Evolutionary conservation across 352 stramenopile genomes (phyloP), one percentile per base, ranked within the genome.

Genomic region (Elongisporangium undulatum): DNA sequence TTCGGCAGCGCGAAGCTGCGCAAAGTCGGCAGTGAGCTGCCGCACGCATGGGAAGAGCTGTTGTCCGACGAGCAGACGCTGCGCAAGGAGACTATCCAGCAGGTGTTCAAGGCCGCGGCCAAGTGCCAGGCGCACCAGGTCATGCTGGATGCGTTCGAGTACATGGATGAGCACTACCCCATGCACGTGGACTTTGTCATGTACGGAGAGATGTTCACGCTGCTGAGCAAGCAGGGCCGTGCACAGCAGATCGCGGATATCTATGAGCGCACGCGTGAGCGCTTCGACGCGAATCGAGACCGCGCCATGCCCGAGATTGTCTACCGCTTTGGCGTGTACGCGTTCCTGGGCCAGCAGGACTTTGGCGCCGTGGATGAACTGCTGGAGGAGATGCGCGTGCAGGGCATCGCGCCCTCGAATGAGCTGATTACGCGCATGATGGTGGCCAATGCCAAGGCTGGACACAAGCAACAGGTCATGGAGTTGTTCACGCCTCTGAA

Each of bases 301-400:
- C 57, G 55, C 17, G 55, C 45, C 0, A 62, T 67, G 10, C 72
- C 74, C 1, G 79, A 89, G 55, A 77, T 92, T 23, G 68, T 90
- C 53, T 87, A 85, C 48, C 77, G 77, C 58, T 75, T 82, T 48
- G 75, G 82, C 16, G 71, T 83, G 17, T 72, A 72, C 15, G 77
- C 70, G 41, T 72, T 71, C 62, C 66, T 84, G 16, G 62, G 53
- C 9, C 66, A 70, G 54, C 39, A 72, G 17, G 68, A 89, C 60
- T 71, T 71, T 45, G 58, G 6, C 1, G 58, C 29, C 0, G 60
- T 77, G 34, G 56, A 78, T 13, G 62, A 20, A 41, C 53, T 87
- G 34, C 12, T 82, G 19, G 55, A 63, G 17, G 71, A 79, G 12
- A 87, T 89, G 72, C 38, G 59, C 53, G 51, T 41, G 2, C 59